phyloP scores from a whole-genome alignment of 2,329 filamentous ascomycete genomes.

The Pseudocercospora eumusae region DNA sequence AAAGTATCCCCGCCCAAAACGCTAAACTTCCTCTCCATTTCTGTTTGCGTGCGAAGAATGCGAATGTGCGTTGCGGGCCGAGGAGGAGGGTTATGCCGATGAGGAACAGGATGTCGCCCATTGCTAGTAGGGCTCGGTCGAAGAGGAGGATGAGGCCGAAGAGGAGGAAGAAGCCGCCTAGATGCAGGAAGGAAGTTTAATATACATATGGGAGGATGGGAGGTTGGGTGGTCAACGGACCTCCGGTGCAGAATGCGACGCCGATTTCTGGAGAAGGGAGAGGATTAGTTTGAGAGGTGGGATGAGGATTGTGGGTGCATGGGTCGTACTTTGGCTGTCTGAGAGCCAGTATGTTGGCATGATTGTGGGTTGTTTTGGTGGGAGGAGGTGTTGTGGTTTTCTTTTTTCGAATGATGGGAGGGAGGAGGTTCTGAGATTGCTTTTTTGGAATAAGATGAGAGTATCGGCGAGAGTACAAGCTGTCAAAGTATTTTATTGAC shows the following conservation, averaged over 20 bases:
- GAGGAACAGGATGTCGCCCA: conserved; percentile 99
- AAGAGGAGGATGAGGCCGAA: conserved; percentile 96
- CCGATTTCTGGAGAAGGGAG: conserved; percentile 72
- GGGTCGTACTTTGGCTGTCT: conserved; percentile 82
- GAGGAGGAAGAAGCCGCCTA: conserved; percentile 92
- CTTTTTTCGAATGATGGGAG: no score
- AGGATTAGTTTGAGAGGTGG: not conserved
- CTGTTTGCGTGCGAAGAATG: conserved; percentile 92
- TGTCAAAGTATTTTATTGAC: not conserved
- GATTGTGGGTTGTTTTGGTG: not conserved
- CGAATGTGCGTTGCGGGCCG: conserved; percentile 82
- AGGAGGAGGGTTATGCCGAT: conserved; percentile 96
- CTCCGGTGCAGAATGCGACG: conserved; percentile 95
- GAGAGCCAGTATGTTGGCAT: conserved; percentile 96
- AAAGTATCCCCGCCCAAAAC: conserved; percentile 76
- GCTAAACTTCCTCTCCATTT: conserved; percentile 90
- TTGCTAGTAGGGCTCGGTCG: conserved; percentile 94
- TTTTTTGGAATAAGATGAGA: not conserved
- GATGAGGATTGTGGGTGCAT: not conserved
- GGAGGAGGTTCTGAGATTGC: no score
- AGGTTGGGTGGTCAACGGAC: conserved; percentile 60
- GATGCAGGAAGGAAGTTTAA: no score
- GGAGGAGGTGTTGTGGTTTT: not conserved
- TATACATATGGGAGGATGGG: conserved; percentile 21
- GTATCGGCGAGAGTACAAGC: not conserved